Conservation (phyloP, 2,329 filamentous ascomycete genomes). For the Pseudopithomyces chartarum region DNA sequence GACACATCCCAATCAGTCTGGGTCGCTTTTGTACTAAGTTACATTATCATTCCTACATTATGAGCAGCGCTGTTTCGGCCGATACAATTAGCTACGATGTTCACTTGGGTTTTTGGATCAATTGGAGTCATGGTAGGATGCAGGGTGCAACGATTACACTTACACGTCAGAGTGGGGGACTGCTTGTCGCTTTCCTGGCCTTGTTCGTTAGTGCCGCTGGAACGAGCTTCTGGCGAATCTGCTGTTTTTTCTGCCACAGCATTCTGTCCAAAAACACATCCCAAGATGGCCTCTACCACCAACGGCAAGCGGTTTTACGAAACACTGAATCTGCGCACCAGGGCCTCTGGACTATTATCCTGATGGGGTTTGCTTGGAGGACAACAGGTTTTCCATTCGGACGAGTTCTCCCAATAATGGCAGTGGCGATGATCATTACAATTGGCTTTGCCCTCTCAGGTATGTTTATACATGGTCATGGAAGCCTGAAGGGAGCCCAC, state of each 20-base stretch:
- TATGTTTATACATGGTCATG: not conserved
- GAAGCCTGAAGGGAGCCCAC: not conserved
- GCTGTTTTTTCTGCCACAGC: slow-evolving; percentile 31
- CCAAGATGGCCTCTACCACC: slow-evolving; percentile 34
- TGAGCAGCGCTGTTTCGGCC: not conserved
- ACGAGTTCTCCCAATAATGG: not conserved
- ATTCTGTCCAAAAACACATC: slow-evolving; percentile 12
- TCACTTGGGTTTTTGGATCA: not conserved
- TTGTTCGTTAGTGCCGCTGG: slow-evolving; percentile 34
- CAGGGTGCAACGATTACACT: slow-evolving; percentile 38
- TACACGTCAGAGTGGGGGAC: slow-evolving; percentile 22
- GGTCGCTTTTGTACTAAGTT: not conserved
- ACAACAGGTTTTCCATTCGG: not conserved
- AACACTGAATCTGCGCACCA: slow-evolving; percentile 30
- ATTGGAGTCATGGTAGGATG: slow-evolving; percentile 19
- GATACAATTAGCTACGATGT: not conserved
- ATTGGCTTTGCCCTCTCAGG: not conserved
- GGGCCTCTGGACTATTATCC: not conserved
- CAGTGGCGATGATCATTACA: not conserved
- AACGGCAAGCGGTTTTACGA: slow-evolving; percentile 34
- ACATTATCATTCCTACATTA: not conserved
- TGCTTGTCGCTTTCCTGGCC: slow-evolving; percentile 39
- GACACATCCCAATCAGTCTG: too few relatives aligned
- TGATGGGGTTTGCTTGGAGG: not conserved
- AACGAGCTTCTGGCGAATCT: slow-evolving; percentile 33